Base-by-base conservation (phyloP, 2,329 filamentous ascomycete species). In the Aspergillus ibericus region DNA sequence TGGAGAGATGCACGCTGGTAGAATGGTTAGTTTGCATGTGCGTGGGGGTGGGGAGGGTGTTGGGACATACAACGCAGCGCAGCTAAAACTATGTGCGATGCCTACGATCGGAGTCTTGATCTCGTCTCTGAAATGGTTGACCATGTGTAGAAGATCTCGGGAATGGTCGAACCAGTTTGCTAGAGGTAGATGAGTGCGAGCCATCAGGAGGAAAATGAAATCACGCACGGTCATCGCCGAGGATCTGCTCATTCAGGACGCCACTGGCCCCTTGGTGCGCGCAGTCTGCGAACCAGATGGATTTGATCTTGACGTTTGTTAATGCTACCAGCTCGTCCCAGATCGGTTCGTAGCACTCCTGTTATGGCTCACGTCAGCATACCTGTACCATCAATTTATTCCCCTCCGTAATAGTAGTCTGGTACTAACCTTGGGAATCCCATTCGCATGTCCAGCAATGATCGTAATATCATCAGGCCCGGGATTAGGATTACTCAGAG, bases 281-380 rank as follows among this genome's bases (percentile, higher is more conserved):
- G 9, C 88, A 83, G 75, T 96, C 92, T 60, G 89, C 87, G 59
- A 95, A 92, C 88, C 89, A 95, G 66, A 96, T 91, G 57, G 83
- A 80, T 55, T 90, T 84, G 66, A 96, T 88, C 29, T 79, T 75
- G 16, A 74, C 70, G 61, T 81, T 80, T 4, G 84, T 77, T 25
- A 79, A 76, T 29, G 79, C 73, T 62, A 88, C 79, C 2, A 96
- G 78, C 49, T 95, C 90, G 57, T 92, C 89, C 89, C 91, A 96
- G 0, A 96, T 77, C 0, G 92, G 89, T 69, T 96, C 92, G 71
- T 96, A 96, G 1, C 95, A 75, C 78, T 96, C 92, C 87, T 90
- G 35, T 3, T n/a, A 25, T 10, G n/a, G 16, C 10, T 10, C 15
- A 18, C 8, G 16, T 38, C 16, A 27, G 38, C 22, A 18, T 9